Conservation (phyloP, 306 rosid species). For the Echinosophora koreensis region DNA sequence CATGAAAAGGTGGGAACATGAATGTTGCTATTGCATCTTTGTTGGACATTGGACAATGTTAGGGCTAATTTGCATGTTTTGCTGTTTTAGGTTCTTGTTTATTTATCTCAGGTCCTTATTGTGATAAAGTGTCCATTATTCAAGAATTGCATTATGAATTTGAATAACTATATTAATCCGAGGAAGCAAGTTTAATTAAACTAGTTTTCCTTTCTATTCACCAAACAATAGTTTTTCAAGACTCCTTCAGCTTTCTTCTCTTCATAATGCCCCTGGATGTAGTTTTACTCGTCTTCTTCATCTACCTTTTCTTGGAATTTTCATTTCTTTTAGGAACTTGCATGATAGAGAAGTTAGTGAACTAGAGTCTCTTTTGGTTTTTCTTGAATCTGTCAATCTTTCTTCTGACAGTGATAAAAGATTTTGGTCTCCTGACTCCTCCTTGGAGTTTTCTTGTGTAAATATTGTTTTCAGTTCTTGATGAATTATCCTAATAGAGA, state of each 20-base stretch:
- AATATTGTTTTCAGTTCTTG: no score
- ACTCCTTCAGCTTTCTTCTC: not conserved
- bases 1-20: constrained; percentile 11
- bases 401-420: not conserved
- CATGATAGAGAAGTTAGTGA: not conserved
- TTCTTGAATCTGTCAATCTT: not conserved
- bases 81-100: constrained; percentile 38
- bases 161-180: constrained; percentile 2
- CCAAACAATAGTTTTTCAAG: not conserved
- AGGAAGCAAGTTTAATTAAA: constrained; percentile 39
- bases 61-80: constrained; percentile 20
- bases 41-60: constrained; percentile 4
- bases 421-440: not conserved
- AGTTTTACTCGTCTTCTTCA: no score
- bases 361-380: not conserved
- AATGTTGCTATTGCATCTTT: constrained; percentile 31
- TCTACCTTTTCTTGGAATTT: not conserved
- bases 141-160: not conserved
- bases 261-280: no score
- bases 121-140: constrained; percentile 7
- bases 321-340: not conserved
- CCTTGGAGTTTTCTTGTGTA: not conserved
- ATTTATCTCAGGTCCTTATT: constrained; percentile 37
- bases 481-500: no score
- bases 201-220: constrained; percentile 5